Evolutionary conservation across 345 rosid genomes (phyloP).

Genomic region (Capsella bursapastoris): DNA sequence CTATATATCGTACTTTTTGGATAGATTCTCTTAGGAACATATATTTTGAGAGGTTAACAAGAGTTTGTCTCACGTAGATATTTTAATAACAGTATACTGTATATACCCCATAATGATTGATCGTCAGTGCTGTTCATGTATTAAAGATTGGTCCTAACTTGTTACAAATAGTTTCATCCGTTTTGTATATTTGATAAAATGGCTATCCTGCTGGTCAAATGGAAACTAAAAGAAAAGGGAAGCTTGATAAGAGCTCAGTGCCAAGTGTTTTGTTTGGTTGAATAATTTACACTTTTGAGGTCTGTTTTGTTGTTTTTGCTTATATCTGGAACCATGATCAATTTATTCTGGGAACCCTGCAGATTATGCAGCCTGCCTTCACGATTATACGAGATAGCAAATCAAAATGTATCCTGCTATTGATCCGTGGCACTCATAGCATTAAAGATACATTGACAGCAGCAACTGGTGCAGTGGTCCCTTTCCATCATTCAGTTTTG

Average conservation of each 20-base stretch:
- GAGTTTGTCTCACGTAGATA: background rate
- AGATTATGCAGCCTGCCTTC: slow-evolving; percentile 97
- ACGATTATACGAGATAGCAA: slow-evolving; percentile 75
- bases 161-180: background rate
- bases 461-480: slow-evolving; percentile 97
- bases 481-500: slow-evolving; percentile 96
- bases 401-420: slow-evolving; percentile 68
- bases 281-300: background rate
- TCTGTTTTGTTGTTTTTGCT: slow-evolving; percentile 22
- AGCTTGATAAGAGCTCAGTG: background rate
- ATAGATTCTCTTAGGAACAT: slow-evolving; percentile 15
- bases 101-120: background rate
- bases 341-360: slow-evolving; percentile 40
- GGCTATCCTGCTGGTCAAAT: slow-evolving; percentile 15
- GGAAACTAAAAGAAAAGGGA: background rate
- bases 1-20: background rate
- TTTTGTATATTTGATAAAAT: slow-evolving; percentile 9
- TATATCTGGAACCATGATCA: slow-evolving; percentile 24
- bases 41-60: slow-evolving; percentile 15
- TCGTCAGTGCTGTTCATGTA: background rate
- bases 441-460: slow-evolving; percentile 97
- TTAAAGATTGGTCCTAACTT: slow-evolving; percentile 1
- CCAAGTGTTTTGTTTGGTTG: slow-evolving; percentile 20
- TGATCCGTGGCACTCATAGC: slow-evolving; percentile 97
- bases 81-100: background rate